These are phyloP conservation scores for carrot (Daucus carota) DNA, from an alignment of 129 eudicot genomes.

Conservation along the genomic window DNA sequence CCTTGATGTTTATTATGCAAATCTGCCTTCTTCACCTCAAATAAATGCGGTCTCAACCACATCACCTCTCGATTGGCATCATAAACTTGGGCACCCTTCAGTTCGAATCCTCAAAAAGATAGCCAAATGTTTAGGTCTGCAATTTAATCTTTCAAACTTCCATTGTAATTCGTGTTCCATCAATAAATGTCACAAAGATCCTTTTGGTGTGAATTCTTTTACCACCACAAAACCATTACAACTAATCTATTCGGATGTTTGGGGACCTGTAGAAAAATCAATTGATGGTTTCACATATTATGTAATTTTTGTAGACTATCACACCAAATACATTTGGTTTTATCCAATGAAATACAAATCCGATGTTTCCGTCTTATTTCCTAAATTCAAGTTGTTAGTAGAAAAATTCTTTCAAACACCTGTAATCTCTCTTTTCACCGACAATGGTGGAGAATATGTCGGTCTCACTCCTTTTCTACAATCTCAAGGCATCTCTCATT, in stretches of 20 bases:
- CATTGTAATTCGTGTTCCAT: slow-evolving; percentile 3
- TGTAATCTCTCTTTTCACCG: neutral
- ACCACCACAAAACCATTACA: neutral
- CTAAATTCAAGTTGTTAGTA: neutral
- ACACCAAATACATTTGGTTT: neutral
- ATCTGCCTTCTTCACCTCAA: neutral
- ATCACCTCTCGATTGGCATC: neutral
- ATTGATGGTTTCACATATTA: neutral
- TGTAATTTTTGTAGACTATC: neutral
- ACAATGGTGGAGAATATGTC: neutral
- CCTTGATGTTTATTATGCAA: neutral
- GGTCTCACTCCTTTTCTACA: neutral
- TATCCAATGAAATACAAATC: neutral
- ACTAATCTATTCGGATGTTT: neutral
- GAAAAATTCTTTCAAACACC: neutral
- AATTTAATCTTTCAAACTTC: neutral
- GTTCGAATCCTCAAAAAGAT: neutral
- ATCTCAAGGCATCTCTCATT: neutral
- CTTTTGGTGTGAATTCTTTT: neutral
- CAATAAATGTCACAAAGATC: slow-evolving; percentile 10
- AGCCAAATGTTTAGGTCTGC: neutral
- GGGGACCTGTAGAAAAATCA: neutral
- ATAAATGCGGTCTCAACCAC: neutral
- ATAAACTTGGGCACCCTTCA: slow-evolving; percentile 4
- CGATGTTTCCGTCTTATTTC: neutral